Percentiles rank a stretch among this genome's conserved stretches.
Evolutionary conservation across 1,139 yeast genomes (phyloP).

Genomic region (Taphrina deformans): DNA sequence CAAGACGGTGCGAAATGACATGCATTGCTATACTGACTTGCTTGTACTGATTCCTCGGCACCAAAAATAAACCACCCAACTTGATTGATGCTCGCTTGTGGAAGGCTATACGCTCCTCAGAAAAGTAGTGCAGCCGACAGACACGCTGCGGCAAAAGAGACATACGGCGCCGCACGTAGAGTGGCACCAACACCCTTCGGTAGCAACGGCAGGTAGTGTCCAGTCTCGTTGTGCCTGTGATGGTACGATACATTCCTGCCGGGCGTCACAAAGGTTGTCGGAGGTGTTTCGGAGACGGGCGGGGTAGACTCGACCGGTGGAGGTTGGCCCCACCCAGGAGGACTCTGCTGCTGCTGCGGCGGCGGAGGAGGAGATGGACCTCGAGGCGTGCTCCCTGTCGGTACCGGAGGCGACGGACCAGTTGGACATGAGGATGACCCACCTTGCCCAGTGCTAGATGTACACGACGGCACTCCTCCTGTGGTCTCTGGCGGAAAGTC

Average conservation of each 20-base stretch:
- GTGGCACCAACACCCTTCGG: not conserved
- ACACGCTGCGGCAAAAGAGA: not conserved
- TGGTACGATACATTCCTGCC: not conserved
- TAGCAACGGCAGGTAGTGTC: not conserved
- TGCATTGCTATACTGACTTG: not conserved
- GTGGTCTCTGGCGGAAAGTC: not conserved
- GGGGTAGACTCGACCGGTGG: not conserved
- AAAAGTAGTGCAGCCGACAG: not conserved
- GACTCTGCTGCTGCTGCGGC: not conserved
- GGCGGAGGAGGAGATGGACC: not conserved
- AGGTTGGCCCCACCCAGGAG: not conserved
- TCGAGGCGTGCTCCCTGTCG: not conserved
- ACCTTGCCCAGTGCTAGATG: not conserved
- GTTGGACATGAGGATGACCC: not conserved
- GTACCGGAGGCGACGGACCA: not conserved
- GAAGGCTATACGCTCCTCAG: not conserved
- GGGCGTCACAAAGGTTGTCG: not conserved
- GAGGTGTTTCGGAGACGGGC: not conserved
- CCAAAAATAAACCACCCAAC: no score
- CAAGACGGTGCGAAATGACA: not conserved
- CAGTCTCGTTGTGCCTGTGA: not conserved
- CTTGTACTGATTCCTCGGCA: not conserved
- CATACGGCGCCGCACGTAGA: not conserved
- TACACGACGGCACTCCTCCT: not conserved
- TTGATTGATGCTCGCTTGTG: no score